phyloP scores from a whole-genome alignment of 192 early-diverging fungal genomes.

The Helicostylum pulchrum region DNA sequence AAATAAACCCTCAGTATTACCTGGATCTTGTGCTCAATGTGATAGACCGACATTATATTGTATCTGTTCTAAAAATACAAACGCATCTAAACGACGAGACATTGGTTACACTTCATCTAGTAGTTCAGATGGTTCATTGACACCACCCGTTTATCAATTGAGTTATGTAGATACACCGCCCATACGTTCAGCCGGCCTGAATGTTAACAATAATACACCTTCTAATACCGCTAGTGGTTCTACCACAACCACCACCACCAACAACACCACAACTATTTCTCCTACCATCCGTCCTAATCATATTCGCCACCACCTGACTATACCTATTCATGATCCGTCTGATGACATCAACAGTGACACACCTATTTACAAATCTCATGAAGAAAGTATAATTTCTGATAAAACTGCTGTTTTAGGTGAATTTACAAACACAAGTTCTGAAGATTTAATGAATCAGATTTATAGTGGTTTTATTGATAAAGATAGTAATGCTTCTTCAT shows the following conservation, averaged over 20 bases:
- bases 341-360: conserved; percentile 38
- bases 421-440: conserved; percentile 27
- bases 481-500: too few relatives aligned
- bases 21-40: conserved; percentile 12
- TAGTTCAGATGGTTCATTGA: conserved; percentile 29
- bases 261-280: background rate
- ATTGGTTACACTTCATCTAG: conserved; percentile 19
- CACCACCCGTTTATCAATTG: conserved; percentile 7
- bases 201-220: background rate
- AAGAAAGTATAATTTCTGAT: too few relatives aligned
- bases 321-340: conserved; percentile 33
- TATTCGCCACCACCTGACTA: conserved; percentile 9
- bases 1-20: background rate
- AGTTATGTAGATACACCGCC: background rate
- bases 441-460: conserved; percentile 38
- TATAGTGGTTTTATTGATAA: conserved; percentile 31
- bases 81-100: background rate
- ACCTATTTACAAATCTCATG: conserved; percentile 30
- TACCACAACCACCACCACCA: background rate
- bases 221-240: too few relatives aligned
- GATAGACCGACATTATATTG: conserved; percentile 11
- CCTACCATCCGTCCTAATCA: too few relatives aligned
- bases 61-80: conserved; percentile 18
- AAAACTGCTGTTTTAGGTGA: conserved; percentile 25
- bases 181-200: conserved; percentile 12